phyloP scores from a whole-genome alignment of 306 rosid genomes.

The Oemleria cerasiformis region DNA sequence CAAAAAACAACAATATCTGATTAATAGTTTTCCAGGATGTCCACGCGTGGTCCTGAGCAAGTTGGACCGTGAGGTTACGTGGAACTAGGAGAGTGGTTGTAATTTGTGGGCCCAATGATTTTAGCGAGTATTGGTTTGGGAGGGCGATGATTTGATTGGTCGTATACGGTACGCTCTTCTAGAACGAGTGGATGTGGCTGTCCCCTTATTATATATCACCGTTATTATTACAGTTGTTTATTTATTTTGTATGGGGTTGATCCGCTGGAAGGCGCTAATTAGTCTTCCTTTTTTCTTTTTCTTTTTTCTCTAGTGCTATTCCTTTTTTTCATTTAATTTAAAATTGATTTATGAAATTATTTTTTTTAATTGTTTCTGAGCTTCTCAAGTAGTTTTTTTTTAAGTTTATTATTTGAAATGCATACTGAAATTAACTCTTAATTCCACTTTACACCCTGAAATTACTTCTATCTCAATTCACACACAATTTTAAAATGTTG shows the following conservation, averaged over 20 bases:
- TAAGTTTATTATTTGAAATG: too few species aligned
- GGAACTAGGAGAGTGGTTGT: not conserved
- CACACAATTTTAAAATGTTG: too few species aligned
- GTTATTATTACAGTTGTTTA: not conserved
- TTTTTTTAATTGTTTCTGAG: too few species aligned
- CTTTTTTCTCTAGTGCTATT: not conserved
- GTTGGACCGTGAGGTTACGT: not conserved
- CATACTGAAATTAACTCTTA: too few species aligned
- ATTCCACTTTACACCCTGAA: too few species aligned
- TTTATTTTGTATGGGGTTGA: not conserved
- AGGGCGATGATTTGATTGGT: not conserved
- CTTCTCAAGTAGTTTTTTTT: too few species aligned
- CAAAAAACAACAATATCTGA: conserved; percentile 4
- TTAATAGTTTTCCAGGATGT: not conserved
- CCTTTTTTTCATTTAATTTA: too few species aligned
- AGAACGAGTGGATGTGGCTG: not conserved
- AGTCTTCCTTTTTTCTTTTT: not conserved
- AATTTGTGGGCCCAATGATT: not conserved
- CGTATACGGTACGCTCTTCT: not conserved
- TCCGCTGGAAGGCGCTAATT: not conserved
- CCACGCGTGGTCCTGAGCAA: conserved; percentile 4
- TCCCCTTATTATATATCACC: not conserved
- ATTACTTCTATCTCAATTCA: too few species aligned
- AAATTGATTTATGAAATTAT: too few species aligned
- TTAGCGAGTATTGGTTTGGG: not conserved